These are phyloP conservation scores for Biancaea sappan DNA, from an alignment of 306 rosid species.

Conservation along the genomic window DNA sequence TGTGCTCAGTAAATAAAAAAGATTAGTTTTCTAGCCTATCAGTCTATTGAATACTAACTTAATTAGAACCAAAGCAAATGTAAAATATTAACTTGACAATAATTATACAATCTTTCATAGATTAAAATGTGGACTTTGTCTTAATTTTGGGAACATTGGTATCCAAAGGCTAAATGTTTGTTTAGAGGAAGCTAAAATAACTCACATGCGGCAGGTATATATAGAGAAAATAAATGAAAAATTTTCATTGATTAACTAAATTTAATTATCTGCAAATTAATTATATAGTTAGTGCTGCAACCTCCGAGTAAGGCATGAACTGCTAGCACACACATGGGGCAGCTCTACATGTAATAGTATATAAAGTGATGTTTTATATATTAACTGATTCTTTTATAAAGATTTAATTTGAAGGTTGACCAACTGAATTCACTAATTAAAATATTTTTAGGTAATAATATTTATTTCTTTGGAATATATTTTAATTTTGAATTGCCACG, in stretches of 20 bases:
- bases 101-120: too few relatives aligned
- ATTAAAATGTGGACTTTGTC: background rate
- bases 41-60: too few relatives aligned
- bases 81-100: too few relatives aligned
- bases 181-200: background rate
- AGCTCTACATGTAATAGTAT: background rate
- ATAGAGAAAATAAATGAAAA: background rate
- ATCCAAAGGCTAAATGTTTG: background rate
- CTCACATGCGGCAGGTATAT: background rate
- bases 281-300: background rate
- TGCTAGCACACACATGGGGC: slow-evolving; percentile 7
- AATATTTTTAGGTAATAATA: too few relatives aligned
- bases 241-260: background rate
- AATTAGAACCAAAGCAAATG: too few relatives aligned
- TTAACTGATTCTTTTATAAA: background rate
- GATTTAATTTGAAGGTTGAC: background rate
- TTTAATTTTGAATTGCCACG: background rate
- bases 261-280: background rate
- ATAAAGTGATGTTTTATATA: too few relatives aligned
- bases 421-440: slow-evolving; percentile 9
- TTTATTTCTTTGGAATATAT: too few relatives aligned
- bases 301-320: slow-evolving; percentile 6
- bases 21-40: too few relatives aligned
- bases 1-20: too few relatives aligned
- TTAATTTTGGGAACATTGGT: background rate